Evolutionary conservation across 441 rosid genomes (phyloP), one percentile per base, ranked within the genome.

Genomic region (Populus tomentosa): DNA sequence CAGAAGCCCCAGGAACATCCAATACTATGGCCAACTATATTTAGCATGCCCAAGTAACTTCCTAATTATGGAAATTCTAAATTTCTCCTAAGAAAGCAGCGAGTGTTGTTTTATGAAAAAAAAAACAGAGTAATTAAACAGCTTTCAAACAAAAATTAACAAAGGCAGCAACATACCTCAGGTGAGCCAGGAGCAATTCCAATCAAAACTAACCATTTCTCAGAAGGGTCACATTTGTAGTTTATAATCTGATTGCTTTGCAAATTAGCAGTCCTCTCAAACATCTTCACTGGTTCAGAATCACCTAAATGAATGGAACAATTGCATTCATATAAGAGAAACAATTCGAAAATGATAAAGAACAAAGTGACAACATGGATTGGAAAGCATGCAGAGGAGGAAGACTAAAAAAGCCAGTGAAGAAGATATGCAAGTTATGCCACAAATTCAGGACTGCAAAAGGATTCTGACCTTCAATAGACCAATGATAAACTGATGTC

Each of bases 151-250:
- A 33, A 70, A 7, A 40, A 50, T 11, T 32, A 18, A 11, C 7
- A 70, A 2, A 38, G 20, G n/a, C 46, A 84, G 6, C 69, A 59
- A 69, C 76, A 42, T 90, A 97, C 99, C 99, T 97, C 99, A 5
- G 98, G 90, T 77, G 98, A 86, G 72, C 99, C 99, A 75, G 97
- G 99, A 74, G 99, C 98, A 79, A 95, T 97, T 81, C 99, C 99
- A 86, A 97, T 86, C 88, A 97, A 87, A 78, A 97, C 98, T 86
- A 97, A 77, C 99, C 99, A 97, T 82, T 93, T 97, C 86, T 95
- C 99, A n/a, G 94, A 84, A 76, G 98, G 95, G 77, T 97, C 98
- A 84, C 98, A 95, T 82, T 87, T 86, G 73, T 95, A 97, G 88
- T 95, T 97, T 65, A 97, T 97, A 75, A 97, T 97, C 85, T 97